These are phyloP conservation scores for Colletotrichum orchidophilum DNA, from an alignment of 2,329 filamentous ascomycete species.

Conservation along the genomic window DNA sequence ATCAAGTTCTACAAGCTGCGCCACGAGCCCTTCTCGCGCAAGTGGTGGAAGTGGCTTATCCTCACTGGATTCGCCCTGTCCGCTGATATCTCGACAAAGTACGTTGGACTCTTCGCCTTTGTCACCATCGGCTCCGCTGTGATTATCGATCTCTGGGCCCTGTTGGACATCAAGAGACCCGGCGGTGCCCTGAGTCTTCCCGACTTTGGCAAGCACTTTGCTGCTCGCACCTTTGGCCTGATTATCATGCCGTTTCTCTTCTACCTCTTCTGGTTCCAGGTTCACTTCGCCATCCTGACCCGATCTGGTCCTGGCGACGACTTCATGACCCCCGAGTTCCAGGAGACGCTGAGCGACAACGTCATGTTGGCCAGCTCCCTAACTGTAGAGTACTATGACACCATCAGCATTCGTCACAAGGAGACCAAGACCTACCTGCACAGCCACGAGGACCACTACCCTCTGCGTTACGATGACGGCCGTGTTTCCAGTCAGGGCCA, in stretches of 20 bases:
- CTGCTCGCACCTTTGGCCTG: constrained; percentile 83
- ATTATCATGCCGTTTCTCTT: constrained; percentile 95
- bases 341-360: constrained; percentile 96
- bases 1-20: constrained; percentile 98
- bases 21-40: constrained; percentile 87
- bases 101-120: constrained; percentile 96
- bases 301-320: constrained; percentile 95
- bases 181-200: constrained; percentile 82
- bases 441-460: constrained; percentile 89
- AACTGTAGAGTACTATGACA: constrained; percentile 89
- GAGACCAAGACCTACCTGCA: constrained; percentile 97
- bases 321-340: constrained; percentile 98
- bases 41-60: constrained; percentile 99
- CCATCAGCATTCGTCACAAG: constrained; percentile 90
- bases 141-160: constrained; percentile 92
- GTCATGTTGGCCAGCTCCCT: constrained; percentile 88
- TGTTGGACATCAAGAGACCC: constrained; percentile 87
- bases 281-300: constrained; percentile 91
- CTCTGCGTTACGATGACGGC: constrained; percentile 95
- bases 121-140: constrained; percentile 96
- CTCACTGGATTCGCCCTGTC: constrained; percentile 93
- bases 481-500: constrained; percentile 97
- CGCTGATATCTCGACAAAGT: constrained; percentile 98
- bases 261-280: constrained; percentile 99
- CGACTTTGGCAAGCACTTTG: constrained; percentile 89